Base-by-base conservation (phyloP, 352 stramenopile genomes). In the Phytophthora pistaciae region DNA sequence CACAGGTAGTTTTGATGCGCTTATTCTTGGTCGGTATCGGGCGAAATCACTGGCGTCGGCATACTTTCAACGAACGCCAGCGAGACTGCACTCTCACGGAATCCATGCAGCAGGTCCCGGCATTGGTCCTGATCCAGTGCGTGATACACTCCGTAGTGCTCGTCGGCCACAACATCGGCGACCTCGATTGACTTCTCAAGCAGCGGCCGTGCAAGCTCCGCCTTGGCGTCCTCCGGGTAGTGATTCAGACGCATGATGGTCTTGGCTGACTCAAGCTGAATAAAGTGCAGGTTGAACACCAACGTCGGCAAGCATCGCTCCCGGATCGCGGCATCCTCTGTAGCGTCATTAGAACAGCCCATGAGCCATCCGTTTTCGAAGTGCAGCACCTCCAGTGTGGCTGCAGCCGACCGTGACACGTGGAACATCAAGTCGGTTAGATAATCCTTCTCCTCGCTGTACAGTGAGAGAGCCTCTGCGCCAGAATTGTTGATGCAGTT, bases 361-460 rank as follows among this genome's bases (percentile, higher is more conserved):
- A 78, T 46, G 50, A 95, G 75, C 90, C 90, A 96, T 11, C 85
- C 90, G 23, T 91, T 78, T 62, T 93, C 87, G 66, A 96, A 96
- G 46, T 94, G 85, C 54, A 96, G 76, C 38, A 81, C 86, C 38
- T 92, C 86, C n/a, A 91, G 58, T n/a, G 88, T 77, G 9, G 77
- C 78, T 1, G 73, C 75, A 29, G 75, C 74, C 0, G 87, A 82
- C 4, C 80, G 72, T 11, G 87, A 87, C 11, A 87, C 84, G 50
- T 93, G 85, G 68, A 92, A 91, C 83, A 93, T 93, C 21, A 96
- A 70, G 40, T 93, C 85, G 5, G 78, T 76, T 44, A 95, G 58
- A 56, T 89, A 90, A 13, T 89, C 75, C 69, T 95, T 94, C 70
- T 95, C 88, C 60, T 96, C 85, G 36, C 72, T 89, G 67, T 94